Conservation (phyloP, 1,284 basidiomycete genomes). For the Austroboletus novae-zelandiae region DNA sequence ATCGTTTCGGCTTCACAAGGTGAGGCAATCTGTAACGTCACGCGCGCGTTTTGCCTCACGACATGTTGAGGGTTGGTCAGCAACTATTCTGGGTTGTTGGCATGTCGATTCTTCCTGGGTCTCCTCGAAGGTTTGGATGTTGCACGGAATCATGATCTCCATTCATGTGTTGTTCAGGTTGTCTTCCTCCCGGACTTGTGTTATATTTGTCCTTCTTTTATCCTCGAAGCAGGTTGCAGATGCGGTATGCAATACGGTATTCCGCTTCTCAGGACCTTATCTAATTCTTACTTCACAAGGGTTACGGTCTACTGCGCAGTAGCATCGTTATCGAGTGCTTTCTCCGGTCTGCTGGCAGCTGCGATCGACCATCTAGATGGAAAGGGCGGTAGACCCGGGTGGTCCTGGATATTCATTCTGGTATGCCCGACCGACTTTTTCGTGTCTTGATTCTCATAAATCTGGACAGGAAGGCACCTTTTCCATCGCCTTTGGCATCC, state of each 20-base stretch:
- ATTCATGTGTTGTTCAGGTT: constrained; percentile 36
- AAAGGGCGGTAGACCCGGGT: constrained; percentile 37
- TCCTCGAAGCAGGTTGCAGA: constrained; percentile 53
- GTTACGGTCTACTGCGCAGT: constrained; percentile 52
- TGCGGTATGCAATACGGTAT: constrained; percentile 38
- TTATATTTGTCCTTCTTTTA: constrained; percentile 61
- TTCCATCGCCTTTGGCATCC: constrained; percentile 46
- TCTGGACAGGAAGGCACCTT: constrained; percentile 48
- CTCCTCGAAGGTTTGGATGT: constrained; percentile 50
- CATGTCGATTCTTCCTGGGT: constrained; percentile 65
- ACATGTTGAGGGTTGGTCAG: constrained; percentile 46
- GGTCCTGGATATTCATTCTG: constrained; percentile 69
- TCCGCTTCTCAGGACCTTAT: background rate
- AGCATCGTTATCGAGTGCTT: constrained; percentile 56
- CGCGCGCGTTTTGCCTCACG: constrained; percentile 5
- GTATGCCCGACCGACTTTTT: constrained; percentile 23
- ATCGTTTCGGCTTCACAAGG: constrained; percentile 56
- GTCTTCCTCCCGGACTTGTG: constrained; percentile 56
- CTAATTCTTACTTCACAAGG: constrained; percentile 24
- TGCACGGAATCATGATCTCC: constrained; percentile 40
- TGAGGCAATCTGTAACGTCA: constrained; percentile 10
- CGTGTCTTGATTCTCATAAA: background rate
- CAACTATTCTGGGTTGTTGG: constrained; percentile 52
- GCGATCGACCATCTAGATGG: constrained; percentile 56
- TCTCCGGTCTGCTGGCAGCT: constrained; percentile 62